Conservation (phyloP, 805 yeast species). For the Babjeviella inositovora region DNA sequence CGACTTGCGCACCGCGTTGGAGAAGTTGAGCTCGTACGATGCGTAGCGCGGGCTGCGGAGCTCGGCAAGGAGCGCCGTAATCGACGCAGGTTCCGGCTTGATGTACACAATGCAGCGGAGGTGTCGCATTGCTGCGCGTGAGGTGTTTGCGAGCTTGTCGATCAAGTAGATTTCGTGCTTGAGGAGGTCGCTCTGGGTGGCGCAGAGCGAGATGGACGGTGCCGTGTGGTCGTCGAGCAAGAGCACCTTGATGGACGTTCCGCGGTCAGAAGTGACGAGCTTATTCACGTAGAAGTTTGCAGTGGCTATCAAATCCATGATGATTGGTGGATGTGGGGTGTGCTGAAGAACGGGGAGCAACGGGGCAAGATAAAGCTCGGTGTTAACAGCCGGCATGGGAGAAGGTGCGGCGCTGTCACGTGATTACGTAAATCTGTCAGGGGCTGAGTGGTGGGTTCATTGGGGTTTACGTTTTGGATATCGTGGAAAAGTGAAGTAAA, state of each 20-base stretch:
- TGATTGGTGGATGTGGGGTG: neutral
- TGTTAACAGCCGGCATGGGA: no score
- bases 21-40: conserved; percentile 63
- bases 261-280: no score
- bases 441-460: no score
- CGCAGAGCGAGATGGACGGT: conserved; percentile 70
- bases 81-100: conserved; percentile 52
- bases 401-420: no score
- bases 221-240: conserved; percentile 72
- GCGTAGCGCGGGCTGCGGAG: conserved; percentile 66
- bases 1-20: conserved; percentile 57
- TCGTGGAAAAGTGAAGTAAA: no score
- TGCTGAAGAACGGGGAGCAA: no score
- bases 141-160: conserved; percentile 22
- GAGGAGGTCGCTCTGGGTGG: conserved; percentile 75
- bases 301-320: conserved; percentile 30
- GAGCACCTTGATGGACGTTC: conserved; percentile 54
- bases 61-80: conserved; percentile 48
- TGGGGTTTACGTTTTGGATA: no score
- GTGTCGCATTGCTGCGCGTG: conserved; percentile 39
- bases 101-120: conserved; percentile 68
- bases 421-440: no score
- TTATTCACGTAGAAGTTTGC: conserved; percentile 25
- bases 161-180: conserved; percentile 75
- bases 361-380: no score